Evolutionary conservation across 1,139 yeast species (phyloP), one percentile per base, ranked within the genome.

Genomic region (Dujonia santamariae): DNA sequence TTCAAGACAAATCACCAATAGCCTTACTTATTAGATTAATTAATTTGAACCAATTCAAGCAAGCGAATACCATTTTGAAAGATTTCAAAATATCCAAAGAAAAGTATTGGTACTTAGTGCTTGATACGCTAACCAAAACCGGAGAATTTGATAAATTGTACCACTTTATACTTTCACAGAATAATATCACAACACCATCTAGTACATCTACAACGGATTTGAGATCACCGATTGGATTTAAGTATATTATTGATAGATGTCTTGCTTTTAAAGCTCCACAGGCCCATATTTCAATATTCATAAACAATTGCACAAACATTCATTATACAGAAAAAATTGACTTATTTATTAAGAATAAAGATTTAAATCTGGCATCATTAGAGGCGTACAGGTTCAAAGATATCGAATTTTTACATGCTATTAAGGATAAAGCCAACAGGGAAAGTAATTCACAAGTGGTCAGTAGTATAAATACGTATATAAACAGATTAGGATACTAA

Each of bases 181-280:
- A 31, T 2, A 54, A 70, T 7, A 12, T 12, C 23, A 6, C 30
- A 5, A 12, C 30, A 16, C 12, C n/a, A 12, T 14, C 26, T 8
- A 7, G 16, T 16, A 5, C 22, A 12, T 40, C 56, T 3, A 43
- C 48, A 4, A 42, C 45, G 25, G 50, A 51, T 23, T 67, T 70
- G 37, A 79, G 75, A 46, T 74, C 94, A 1, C 87, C 90, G 0
- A 83, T 87, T 37, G 94, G 94, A 0, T 84, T 80, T 44, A 72
- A 70, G 42, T 78, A 82, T 2, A 79, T 87, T 44, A 83, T 71
- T 32, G 66, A 72, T 9, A 69, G 73, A 24, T 71, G 78, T 21
- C 45, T 78, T 30, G 64, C 64, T 19, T 63, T 72, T 22, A 73
- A 75, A 1, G 82, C 76, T 16, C 74, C 74, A 0, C 42, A 48